Percentiles rank a stretch among this genome's conserved stretches.
Evolutionary conservation across 257 asterid species (phyloP).

Genomic region (Nyctanthes arbortristis): DNA sequence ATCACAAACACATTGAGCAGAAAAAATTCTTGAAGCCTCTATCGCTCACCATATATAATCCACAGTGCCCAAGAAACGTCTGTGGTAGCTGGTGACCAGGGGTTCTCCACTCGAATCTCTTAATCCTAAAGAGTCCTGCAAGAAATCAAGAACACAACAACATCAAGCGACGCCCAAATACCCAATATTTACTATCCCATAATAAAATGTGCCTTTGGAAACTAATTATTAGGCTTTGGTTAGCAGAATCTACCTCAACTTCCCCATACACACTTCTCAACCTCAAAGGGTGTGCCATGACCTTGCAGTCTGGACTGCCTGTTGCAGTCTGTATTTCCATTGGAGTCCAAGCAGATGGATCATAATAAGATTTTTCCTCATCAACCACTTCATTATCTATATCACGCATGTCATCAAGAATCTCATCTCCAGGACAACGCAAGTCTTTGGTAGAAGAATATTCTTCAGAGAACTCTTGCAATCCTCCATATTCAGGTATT

Average conservation of each 20-base stretch:
- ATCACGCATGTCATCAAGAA: slow-evolving; percentile 26
- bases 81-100: slow-evolving; percentile 80
- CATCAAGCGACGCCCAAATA: slow-evolving; percentile 5
- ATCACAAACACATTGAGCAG: too few relatives aligned
- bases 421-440: slow-evolving; percentile 27
- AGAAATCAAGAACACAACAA: slow-evolving; percentile 16
- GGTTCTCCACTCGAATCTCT: slow-evolving; percentile 92
- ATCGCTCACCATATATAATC: slow-evolving; percentile 98
- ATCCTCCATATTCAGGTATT: slow-evolving; percentile 17
- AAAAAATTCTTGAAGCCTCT: too few relatives aligned
- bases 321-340: slow-evolving; percentile 75
- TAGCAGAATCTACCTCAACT: slow-evolving; percentile 57
- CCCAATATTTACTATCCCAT: neutral
- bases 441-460: slow-evolving; percentile 23
- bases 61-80: slow-evolving; percentile 81
- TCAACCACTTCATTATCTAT: slow-evolving; percentile 27
- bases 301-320: slow-evolving; percentile 61
- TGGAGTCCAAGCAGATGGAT: slow-evolving; percentile 81
- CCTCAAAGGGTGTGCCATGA: slow-evolving; percentile 75
- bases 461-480: slow-evolving; percentile 20
- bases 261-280: slow-evolving; percentile 72
- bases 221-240: slow-evolving; percentile 18
- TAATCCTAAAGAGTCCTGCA: slow-evolving; percentile 61
- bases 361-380: slow-evolving; percentile 27
- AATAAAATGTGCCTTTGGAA: neutral